Conservation (phyloP, 306 rosid genomes). For the Pterocarpus macrocarpus region DNA sequence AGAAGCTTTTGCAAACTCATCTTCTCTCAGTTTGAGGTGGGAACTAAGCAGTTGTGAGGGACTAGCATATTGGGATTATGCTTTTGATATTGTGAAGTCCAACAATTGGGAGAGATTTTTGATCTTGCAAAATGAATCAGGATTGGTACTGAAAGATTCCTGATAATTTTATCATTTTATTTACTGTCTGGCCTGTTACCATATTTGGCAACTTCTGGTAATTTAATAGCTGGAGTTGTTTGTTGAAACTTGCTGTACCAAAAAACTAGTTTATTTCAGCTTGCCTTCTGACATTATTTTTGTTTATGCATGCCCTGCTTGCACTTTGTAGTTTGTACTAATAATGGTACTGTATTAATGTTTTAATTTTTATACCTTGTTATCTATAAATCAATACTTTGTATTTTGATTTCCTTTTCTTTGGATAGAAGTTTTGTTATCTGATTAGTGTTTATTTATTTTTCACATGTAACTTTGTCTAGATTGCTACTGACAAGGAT, state of each 20-base stretch:
- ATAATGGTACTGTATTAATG: background rate
- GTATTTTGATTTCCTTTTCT: background rate
- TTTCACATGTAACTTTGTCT: background rate
- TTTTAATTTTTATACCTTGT: slow-evolving; percentile 15
- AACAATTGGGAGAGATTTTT: slow-evolving; percentile 82
- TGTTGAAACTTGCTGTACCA: slow-evolving; percentile 29
- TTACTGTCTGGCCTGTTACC: slow-evolving; percentile 23
- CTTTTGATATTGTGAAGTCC: slow-evolving; percentile 56
- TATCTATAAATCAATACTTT: background rate
- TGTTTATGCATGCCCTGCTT: slow-evolving; percentile 28
- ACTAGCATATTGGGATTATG: slow-evolving; percentile 79
- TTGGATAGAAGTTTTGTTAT: background rate
- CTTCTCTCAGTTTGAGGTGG: slow-evolving; percentile 89
- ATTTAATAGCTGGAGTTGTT: slow-evolving; percentile 25
- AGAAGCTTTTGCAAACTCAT: slow-evolving; percentile 89
- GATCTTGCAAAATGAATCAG: slow-evolving; percentile 87
- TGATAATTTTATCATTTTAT: slow-evolving; percentile 37
- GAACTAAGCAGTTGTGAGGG: slow-evolving; percentile 78
- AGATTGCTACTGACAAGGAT: slow-evolving; percentile 17
- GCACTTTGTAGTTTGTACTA: slow-evolving; percentile 13
- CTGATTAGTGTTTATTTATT: background rate
- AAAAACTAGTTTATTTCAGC: slow-evolving; percentile 26
- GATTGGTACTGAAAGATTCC: slow-evolving; percentile 67
- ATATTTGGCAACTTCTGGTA: slow-evolving; percentile 17
- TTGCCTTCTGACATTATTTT: slow-evolving; percentile 7